A percentile compares a stretch with the other conserved stretches of the same genome.
Evolutionary conservation across 495 filamentous ascomycete genomes (phyloP).

Genomic region (Penicillium taxi): DNA sequence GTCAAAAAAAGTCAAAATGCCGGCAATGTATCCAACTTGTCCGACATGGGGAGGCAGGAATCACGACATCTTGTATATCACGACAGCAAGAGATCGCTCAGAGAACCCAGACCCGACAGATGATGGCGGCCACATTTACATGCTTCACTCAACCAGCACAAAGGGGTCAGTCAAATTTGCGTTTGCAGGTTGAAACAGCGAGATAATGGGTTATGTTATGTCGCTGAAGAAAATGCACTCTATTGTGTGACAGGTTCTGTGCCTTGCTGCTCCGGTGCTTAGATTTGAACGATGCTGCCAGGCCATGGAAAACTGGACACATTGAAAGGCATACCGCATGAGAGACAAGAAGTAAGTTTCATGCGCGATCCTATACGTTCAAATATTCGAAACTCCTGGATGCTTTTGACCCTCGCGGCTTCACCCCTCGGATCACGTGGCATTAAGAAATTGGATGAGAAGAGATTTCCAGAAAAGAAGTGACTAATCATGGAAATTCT

Average conservation of each 20-base stretch:
- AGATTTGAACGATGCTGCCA: no score
- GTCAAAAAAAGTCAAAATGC: slow-evolving; percentile 11
- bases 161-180: slow-evolving; percentile 14
- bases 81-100: slow-evolving; percentile 8
- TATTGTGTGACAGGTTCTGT: not conserved
- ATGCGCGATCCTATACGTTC: slow-evolving; percentile 5
- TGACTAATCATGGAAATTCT: no score
- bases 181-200: slow-evolving; percentile 7
- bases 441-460: not conserved
- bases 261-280: no score
- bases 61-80: slow-evolving; percentile 7
- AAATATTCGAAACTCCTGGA: slow-evolving; percentile 19
- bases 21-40: slow-evolving; percentile 13
- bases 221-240: no score
- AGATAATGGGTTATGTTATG: no score
- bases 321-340: slow-evolving; percentile 1
- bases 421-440: slow-evolving; percentile 9
- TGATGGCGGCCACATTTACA: slow-evolving; percentile 17
- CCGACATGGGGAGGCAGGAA: slow-evolving; percentile 11
- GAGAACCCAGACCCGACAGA: slow-evolving; percentile 9
- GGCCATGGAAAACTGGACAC: no score
- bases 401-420: slow-evolving; percentile 11
- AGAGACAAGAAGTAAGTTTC: slow-evolving; percentile 1
- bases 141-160: slow-evolving; percentile 4
- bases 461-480: no score